phyloP scores from a whole-genome alignment of 495 filamentous ascomycete species.

The Lophiotrema nucula region DNA sequence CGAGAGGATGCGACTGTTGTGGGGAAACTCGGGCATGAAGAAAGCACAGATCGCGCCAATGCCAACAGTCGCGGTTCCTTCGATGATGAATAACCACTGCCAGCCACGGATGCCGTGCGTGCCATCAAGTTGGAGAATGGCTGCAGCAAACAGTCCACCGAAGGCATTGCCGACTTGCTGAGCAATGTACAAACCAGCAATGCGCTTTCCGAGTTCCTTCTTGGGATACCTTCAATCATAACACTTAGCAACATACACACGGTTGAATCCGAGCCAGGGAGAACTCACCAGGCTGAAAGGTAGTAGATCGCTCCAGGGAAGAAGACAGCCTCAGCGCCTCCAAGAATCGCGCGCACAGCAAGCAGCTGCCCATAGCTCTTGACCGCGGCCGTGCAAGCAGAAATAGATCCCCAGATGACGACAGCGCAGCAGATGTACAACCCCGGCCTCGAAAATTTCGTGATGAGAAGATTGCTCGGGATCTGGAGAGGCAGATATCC shows the following conservation, averaged over 20 bases:
- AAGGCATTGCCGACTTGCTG: conserved; percentile 11
- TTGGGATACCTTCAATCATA: too few species aligned
- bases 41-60: background rate
- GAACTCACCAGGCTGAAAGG: conserved; percentile 10
- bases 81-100: conserved; percentile 14
- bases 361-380: conserved; percentile 51
- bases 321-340: conserved; percentile 30
- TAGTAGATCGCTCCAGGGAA: conserved; percentile 9
- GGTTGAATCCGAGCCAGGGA: too few species aligned
- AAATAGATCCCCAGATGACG: conserved; percentile 48
- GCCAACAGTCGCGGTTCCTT: conserved; percentile 2
- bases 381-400: conserved; percentile 50
- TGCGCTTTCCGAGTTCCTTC: conserved; percentile 3
- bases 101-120: background rate
- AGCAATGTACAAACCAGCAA: conserved; percentile 3
- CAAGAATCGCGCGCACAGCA: conserved; percentile 47
- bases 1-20: conserved; percentile 1
- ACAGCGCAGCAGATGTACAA: conserved; percentile 43
- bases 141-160: conserved; percentile 11
- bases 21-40: background rate
- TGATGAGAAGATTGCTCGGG: conserved; percentile 56
- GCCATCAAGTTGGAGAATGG: background rate
- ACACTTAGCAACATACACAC: too few species aligned
- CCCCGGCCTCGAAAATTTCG: conserved; percentile 44
- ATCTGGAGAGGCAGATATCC: conserved; percentile 50